A percentile compares a stretch with the other conserved stretches of the same genome.
Conservation (phyloP, 1,284 basidiomycete species). For the Sphaerobolus stellatus region DNA sequence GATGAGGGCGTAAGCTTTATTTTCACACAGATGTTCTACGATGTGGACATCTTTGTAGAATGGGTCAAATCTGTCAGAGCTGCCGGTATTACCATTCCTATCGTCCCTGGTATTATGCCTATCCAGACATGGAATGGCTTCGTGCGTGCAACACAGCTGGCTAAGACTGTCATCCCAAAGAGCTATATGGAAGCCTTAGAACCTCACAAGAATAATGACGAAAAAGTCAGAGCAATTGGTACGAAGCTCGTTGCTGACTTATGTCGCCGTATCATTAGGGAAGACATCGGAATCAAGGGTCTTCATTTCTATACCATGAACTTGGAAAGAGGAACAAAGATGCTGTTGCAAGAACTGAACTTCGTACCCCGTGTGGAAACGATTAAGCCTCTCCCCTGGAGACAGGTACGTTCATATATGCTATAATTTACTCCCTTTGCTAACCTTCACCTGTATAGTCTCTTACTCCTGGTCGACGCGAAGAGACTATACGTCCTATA, state of each 20-base stretch:
- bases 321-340: conserved; percentile 91
- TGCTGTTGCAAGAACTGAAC: conserved; percentile 86
- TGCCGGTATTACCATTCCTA: conserved; percentile 89
- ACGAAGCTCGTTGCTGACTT: conserved; percentile 87
- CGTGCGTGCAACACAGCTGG: conserved; percentile 86
- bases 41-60: conserved; percentile 78
- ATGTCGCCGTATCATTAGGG: conserved; percentile 78
- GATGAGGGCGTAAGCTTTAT: conserved; percentile 88
- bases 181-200: conserved; percentile 79
- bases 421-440: background rate
- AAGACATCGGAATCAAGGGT: conserved; percentile 78
- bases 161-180: conserved; percentile 83
- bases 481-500: conserved; percentile 90
- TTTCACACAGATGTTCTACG: conserved; percentile 97
- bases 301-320: conserved; percentile 99
- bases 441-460: conserved; percentile 45
- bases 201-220: conserved; percentile 89
- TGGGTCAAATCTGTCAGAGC: conserved; percentile 85
- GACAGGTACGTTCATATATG: conserved; percentile 52
- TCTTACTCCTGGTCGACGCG: conserved; percentile 83
- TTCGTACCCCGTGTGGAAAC: conserved; percentile 84
- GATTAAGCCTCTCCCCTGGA: conserved; percentile 89
- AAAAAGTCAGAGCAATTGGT: conserved; percentile 86
- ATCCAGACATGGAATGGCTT: conserved; percentile 99
- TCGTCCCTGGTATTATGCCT: conserved; percentile 95